A percentile compares a stretch with the other conserved stretches of the same genome.
Conservation (phyloP, 2,329 filamentous ascomycete species). For the Tolypocladium guangdongense region DNA sequence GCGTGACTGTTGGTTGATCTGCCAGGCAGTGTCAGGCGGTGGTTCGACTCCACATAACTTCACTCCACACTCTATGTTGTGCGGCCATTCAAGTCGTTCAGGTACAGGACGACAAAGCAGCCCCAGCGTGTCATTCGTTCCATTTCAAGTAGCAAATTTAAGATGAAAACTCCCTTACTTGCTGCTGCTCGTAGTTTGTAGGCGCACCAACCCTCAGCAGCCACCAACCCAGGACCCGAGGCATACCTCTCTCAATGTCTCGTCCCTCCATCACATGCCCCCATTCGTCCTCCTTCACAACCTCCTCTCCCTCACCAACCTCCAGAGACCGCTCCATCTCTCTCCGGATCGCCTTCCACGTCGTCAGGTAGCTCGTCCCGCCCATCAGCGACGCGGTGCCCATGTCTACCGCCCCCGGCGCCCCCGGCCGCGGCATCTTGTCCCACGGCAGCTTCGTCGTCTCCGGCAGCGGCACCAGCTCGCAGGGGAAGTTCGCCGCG, state of each 20-base stretch:
- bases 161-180: conserved; percentile 7
- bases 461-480: conserved; percentile 11
- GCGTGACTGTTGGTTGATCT: too few relatives aligned
- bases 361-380: background rate
- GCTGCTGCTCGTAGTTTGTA: conserved; percentile 5
- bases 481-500: conserved; percentile 6
- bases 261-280: background rate
- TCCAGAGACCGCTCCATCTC: conserved; percentile 2
- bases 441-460: conserved; percentile 14
- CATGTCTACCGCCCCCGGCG: background rate
- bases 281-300: background rate
- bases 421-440: conserved; percentile 4
- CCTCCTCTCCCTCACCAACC: background rate
- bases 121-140: too few relatives aligned
- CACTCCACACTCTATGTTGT: too few relatives aligned
- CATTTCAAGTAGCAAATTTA: background rate
- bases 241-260: background rate
- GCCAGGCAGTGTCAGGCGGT: too few relatives aligned
- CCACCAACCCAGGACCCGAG: conserved; percentile 10
- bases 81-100: too few relatives aligned
- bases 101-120: background rate
- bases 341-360: background rate
- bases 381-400: background rate
- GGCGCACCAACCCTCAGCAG: conserved; percentile 9
- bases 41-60: too few relatives aligned